Base-by-base conservation (phyloP, 2,329 filamentous ascomycete genomes). In the Erysiphe pulchra region DNA sequence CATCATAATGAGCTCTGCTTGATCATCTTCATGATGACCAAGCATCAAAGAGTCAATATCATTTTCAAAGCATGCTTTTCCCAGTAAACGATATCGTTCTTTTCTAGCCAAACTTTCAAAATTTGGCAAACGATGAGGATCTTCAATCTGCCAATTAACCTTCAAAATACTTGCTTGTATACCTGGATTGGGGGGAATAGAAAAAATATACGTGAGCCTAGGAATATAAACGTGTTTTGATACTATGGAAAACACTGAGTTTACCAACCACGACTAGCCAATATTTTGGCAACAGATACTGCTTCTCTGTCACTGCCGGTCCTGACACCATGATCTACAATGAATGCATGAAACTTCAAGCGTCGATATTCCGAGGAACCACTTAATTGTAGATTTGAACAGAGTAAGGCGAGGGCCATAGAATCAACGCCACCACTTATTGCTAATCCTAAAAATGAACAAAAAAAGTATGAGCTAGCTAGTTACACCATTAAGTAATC, bases 381-480 rank as follows among this genome's bases (percentile, higher is more conserved):
- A 30, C 28, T 12, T 28, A 13, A 14, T 36, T 51, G 46, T 61
- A 60, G 33, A 70, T 54, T 41, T 43, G 66, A 68, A 57, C 80
- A 82, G 33, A 95, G 69, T 49, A 67, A 75, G 46, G 85, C 84
- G 49, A 98, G 66, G 28, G 87, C 87, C 86, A 95, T 98, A n/a
- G 87, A 95, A 61, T 98, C 90, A 36, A 90, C 81, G 8, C 90
- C 90, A 20, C 90, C 90, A 56, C 86, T 94, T 49, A 95, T 67
- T 14, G 86, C 90, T 48, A 95, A 64, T 46, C 70, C 78, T 82
- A 41, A 50, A 37, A 37, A 24, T 24, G n/a, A 24, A 24, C 6
- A 24, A 24, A 24, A 24, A 24, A 24, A 24, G 20, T 24, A 24
- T 24, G 3, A 24, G 6, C 20, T 24, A 24, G 20, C 20, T 24